Evolutionary conservation across 2,329 filamentous ascomycete species (phyloP).

Genomic region (Fusarium napiforme): DNA sequence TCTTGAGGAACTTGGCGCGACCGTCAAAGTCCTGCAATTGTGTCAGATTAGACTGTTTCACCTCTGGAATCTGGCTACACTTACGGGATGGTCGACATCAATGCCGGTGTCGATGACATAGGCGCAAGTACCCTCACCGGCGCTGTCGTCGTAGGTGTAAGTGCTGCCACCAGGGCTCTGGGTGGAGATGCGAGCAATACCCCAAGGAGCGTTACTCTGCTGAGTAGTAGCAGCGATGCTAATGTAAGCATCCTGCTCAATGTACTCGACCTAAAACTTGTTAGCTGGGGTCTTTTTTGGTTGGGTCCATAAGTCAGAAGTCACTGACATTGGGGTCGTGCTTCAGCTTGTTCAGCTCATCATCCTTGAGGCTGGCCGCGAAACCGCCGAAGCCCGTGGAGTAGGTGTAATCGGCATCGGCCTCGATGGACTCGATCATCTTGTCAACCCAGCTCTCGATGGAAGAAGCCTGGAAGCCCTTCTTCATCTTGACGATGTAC

Average conservation of each 20-base stretch:
- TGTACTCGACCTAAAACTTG: conserved; percentile 49
- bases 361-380: conserved; percentile 42
- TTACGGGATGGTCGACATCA: conserved; percentile 50
- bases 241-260: conserved; percentile 54
- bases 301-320: too few species aligned
- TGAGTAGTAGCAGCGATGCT: conserved; percentile 41
- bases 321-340: conserved; percentile 43
- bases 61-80: conserved; percentile 22
- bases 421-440: conserved; percentile 44
- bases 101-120: conserved; percentile 62
- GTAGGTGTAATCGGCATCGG: conserved; percentile 48
- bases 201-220: conserved; percentile 54
- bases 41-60: not conserved
- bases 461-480: conserved; percentile 30
- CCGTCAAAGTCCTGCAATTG: conserved; percentile 47
- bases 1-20: conserved; percentile 48
- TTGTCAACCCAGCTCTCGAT: conserved; percentile 23
- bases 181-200: conserved; percentile 53
- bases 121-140: conserved; percentile 54
- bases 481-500: conserved; percentile 53
- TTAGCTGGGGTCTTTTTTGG: not conserved
- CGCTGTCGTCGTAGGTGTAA: conserved; percentile 55
- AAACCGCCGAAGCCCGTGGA: conserved; percentile 43
- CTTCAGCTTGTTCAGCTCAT: conserved; percentile 42
- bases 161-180: conserved; percentile 42